Percentiles rank a stretch among this genome's conserved stretches.
phyloP scores from a whole-genome alignment of 805 yeast genomes.

The Wickerhamomyces pijperi region DNA sequence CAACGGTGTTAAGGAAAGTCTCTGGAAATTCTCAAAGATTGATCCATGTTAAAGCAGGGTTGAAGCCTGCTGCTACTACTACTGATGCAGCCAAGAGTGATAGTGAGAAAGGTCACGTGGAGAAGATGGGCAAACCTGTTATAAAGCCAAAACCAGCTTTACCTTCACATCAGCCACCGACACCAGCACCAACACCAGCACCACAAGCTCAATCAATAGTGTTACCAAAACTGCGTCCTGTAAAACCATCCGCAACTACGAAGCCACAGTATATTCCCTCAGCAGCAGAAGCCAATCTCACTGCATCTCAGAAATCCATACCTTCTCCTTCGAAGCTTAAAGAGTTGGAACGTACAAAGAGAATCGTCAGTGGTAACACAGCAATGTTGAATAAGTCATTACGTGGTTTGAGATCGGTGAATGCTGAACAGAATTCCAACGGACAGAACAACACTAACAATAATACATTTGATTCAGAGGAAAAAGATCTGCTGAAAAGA shows the following conservation, averaged over 20 bases:
- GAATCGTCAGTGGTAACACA: neutral
- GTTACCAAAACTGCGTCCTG: no score
- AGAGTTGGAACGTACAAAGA: neutral
- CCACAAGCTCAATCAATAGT: no score
- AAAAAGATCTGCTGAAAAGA: neutral
- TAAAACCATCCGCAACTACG: no score
- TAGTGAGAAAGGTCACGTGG: no score
- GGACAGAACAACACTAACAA: neutral
- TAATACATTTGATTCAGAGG: neutral
- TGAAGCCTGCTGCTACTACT: neutral
- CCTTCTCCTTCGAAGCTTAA: neutral
- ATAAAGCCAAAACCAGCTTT: no score
- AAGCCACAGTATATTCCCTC: no score
- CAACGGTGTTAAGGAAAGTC: neutral
- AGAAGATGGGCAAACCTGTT: no score
- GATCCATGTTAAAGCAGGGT: neutral
- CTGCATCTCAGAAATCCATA: no score
- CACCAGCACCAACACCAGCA: no score
- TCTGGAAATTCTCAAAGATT: neutral
- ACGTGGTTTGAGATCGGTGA: neutral
- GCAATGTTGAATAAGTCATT: neutral
- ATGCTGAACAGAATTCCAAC: neutral
- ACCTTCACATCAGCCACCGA: no score
- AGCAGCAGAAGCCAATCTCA: neutral
- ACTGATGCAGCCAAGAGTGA: no score